Base-by-base conservation (phyloP, 192 early-diverging fungal species). In the Rhizophagus prolifer region DNA sequence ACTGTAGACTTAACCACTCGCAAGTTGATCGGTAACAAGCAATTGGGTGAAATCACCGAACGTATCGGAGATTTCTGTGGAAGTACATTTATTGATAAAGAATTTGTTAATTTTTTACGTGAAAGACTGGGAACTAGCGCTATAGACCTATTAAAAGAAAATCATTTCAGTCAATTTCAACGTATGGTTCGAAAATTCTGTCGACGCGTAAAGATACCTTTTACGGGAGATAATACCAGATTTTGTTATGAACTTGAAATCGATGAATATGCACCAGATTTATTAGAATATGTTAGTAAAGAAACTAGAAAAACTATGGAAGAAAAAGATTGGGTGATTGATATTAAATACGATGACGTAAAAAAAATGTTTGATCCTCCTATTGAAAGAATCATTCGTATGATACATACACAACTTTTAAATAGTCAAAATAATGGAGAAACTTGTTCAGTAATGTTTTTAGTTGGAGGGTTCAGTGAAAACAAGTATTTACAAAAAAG, bases 1-100 rank as follows among this genome's bases (percentile, higher is more conserved):
- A 85, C 81, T 16, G 79, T 87, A 4, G 81, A 84, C 79, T 66
- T 87, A 47, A 84, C 82, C 65, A 81, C 82, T 6, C 9, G n/a
- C 7, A 70, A 21, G 12, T 47, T 70, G 12, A 26, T 70, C 9
- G n/a, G 23, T 3, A 9, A 9, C 1, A 83, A 82, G 58, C 76
- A 82, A 70, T 77, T 81, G 12, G 38, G 44, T 25, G 81, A 81
- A 47, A 75, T 76, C 25, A 71, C 78, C 59, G 70, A 63, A 9
- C 61, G 74, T 34, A 54, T 68, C 21, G 61, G 85, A 13, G 82
- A 81, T 8, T 36, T 88, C 25, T 67, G 74, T 23, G 87, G 86
- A 62, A 78, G 82, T 31, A 82, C 83, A n/a, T 79, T 69, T 28
- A 84, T 85, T 46, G 79, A 83, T 44, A 82, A 82, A 16, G 83